phyloP scores from a whole-genome alignment of 495 filamentous ascomycete species.

The Aspergillus nidulans region DNA sequence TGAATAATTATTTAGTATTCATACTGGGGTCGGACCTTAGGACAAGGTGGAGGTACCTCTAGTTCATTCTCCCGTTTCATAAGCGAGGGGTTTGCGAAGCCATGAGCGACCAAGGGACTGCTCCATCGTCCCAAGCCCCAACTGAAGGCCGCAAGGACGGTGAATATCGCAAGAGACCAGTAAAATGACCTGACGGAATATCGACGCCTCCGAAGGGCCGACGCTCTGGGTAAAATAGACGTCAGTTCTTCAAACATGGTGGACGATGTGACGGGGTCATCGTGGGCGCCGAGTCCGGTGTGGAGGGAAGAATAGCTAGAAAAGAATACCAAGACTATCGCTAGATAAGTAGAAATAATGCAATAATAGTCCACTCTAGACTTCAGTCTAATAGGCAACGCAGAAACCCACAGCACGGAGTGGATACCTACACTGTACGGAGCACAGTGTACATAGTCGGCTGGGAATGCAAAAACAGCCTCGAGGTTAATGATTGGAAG shows the following conservation, averaged over 20 bases:
- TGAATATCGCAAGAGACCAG: slow-evolving; percentile 29
- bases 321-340: not conserved
- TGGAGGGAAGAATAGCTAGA: slow-evolving; percentile 1
- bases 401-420: slow-evolving; percentile 1
- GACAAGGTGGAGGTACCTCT: slow-evolving; percentile 32
- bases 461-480: not conserved
- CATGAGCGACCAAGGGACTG: slow-evolving; percentile 2
- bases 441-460: too few species aligned
- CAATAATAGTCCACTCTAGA: not conserved
- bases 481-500: not conserved
- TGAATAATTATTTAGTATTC: not conserved
- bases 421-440: not conserved
- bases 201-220: slow-evolving; percentile 24
- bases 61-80: slow-evolving; percentile 25
- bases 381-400: not conserved
- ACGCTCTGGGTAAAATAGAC: slow-evolving; percentile 20
- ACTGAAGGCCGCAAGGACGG: slow-evolving; percentile 24
- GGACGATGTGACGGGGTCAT: slow-evolving; percentile 26
- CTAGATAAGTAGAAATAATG: not conserved
- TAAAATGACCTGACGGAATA: slow-evolving; percentile 39
- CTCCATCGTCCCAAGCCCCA: slow-evolving; percentile 16
- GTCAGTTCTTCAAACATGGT: slow-evolving; percentile 24
- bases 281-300: slow-evolving; percentile 15
- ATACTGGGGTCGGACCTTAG: not conserved
- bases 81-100: slow-evolving; percentile 1